Conservation (phyloP, 306 rosid species). For the Acacia confusa region DNA sequence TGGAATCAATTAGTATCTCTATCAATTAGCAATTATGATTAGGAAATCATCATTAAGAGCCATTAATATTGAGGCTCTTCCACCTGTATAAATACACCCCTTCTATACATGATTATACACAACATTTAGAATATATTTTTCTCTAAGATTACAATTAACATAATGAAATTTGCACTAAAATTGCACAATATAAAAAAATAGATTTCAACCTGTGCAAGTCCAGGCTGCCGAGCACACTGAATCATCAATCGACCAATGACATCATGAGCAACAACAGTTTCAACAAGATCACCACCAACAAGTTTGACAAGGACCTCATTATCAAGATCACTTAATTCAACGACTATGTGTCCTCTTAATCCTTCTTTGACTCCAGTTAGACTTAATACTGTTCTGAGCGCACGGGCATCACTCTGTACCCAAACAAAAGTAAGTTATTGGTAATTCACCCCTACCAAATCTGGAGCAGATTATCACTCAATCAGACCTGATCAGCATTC, state of each 20-base stretch:
- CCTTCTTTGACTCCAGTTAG: conserved; percentile 89
- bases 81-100: too few relatives aligned
- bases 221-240: conserved; percentile 97
- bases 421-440: conserved; percentile 36
- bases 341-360: conserved; percentile 84
- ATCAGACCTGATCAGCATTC: conserved; percentile 88
- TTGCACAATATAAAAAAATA: conserved; percentile 21
- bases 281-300: conserved; percentile 94
- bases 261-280: conserved; percentile 96
- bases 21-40: too few relatives aligned
- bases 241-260: conserved; percentile 96
- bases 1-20: too few relatives aligned
- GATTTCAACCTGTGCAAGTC: conserved; percentile 87
- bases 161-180: not conserved
- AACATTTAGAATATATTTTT: too few relatives aligned
- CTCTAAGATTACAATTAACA: not conserved
- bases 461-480: conserved; percentile 31
- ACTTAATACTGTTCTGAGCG: conserved; percentile 86
- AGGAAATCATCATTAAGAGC: too few relatives aligned
- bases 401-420: conserved; percentile 93
- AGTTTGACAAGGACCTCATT: conserved; percentile 91
- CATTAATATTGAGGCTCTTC: too few relatives aligned
- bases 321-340: conserved; percentile 89
- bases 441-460: conserved; percentile 28
- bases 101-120: too few relatives aligned